Percentiles rank a stretch among this genome's conserved stretches.
Evolutionary conservation across 768 basidiomycete species (phyloP).

Genomic region (Mycena leptocephala): DNA sequence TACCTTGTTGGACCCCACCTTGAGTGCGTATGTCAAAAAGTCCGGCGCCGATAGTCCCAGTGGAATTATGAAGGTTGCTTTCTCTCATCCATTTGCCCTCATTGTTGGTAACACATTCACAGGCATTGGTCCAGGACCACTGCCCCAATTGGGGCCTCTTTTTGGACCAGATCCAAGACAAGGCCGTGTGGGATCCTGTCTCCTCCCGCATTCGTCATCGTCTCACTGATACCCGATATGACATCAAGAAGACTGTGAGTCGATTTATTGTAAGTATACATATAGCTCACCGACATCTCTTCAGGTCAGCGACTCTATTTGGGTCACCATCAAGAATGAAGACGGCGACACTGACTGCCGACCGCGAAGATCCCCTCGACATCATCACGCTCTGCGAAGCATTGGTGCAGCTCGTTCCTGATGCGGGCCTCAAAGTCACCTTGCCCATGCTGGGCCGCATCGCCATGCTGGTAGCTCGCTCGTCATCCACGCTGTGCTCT

Average conservation of each 20-base stretch:
- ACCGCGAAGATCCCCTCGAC: constrained; percentile 16
- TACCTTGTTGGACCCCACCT: background rate
- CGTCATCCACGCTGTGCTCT: no score
- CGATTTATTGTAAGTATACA: background rate
- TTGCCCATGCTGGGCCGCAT: constrained; percentile 21
- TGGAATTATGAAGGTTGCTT: background rate
- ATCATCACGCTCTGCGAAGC: constrained; percentile 20
- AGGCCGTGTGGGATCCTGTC: background rate
- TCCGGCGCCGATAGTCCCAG: background rate
- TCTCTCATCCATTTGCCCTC: no score
- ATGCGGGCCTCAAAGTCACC: constrained; percentile 14
- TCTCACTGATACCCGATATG: constrained; percentile 17
- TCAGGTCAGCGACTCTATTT: background rate
- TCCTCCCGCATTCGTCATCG: background rate
- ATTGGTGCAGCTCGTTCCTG: background rate
- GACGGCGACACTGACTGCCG: background rate
- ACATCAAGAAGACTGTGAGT: constrained; percentile 22
- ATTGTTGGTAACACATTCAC: no score
- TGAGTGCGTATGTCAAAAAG: background rate
- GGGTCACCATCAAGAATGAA: background rate
- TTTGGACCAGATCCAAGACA: background rate
- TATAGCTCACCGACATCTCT: background rate
- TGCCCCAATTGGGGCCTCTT: no score
- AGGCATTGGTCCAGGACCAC: no score
- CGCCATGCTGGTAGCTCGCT: constrained; percentile 5